These are phyloP conservation scores for Microsporum audouinii DNA, from an alignment of 2,329 filamentous ascomycete species.

Conservation along the genomic window DNA sequence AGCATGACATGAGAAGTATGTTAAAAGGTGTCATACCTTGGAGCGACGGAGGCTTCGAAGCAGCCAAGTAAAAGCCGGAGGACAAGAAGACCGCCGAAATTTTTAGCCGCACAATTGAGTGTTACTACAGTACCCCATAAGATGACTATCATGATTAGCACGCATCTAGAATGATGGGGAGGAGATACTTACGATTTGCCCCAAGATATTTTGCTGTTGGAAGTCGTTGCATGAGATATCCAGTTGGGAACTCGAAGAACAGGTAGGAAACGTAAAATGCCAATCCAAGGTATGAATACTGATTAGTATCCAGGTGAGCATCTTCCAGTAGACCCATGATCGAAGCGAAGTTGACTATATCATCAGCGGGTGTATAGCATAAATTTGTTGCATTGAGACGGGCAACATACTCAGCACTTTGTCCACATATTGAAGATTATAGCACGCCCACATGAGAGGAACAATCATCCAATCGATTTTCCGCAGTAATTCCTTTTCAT, in stretches of 20 bases:
- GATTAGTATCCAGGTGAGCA: conserved; percentile 32
- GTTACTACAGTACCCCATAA: conserved; percentile 53
- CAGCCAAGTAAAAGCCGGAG: conserved; percentile 58
- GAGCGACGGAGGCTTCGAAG: conserved; percentile 47
- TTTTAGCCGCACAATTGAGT: conserved; percentile 49
- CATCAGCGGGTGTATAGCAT: neutral
- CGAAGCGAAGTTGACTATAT: conserved; percentile 20
- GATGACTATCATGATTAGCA: conserved; percentile 36
- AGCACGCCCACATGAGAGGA: conserved; percentile 42
- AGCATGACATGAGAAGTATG: neutral
- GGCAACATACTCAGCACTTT: conserved; percentile 37
- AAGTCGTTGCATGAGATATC: conserved; percentile 51
- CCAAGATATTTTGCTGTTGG: conserved; percentile 58
- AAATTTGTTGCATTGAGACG: neutral
- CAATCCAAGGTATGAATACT: conserved; percentile 62
- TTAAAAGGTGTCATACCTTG: neutral
- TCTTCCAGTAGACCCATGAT: conserved; percentile 38
- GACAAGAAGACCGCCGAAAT: conserved; percentile 48
- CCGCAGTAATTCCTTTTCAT: conserved; percentile 24
- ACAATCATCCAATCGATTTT: conserved; percentile 37
- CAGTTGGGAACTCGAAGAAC: conserved; percentile 61
- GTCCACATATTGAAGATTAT: conserved; percentile 51
- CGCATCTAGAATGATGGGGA: neutral
- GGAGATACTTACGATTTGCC: conserved; percentile 30
- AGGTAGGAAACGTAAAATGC: conserved; percentile 64